Evolutionary conservation across 768 basidiomycete genomes (phyloP), one percentile per base, ranked within the genome.

Genomic region (Tephrocybe sp.): DNA sequence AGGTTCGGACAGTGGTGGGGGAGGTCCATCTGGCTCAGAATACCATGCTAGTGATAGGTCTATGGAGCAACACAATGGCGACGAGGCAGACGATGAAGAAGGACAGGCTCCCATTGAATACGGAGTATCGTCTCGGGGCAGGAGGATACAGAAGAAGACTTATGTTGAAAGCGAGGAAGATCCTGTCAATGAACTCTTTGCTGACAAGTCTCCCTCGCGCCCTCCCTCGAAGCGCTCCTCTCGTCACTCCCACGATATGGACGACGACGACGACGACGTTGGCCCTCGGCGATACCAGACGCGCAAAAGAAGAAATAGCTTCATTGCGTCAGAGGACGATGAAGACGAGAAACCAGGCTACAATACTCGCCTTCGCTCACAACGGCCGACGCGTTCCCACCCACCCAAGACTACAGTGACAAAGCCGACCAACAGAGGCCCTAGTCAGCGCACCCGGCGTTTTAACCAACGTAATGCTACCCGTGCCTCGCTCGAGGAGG

Each of bases 91-190:
- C 18, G 66, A 74, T 10, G 64, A 67, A 8, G 45, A 42, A n/a
- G 45, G 43, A 42, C 44, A 44, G 15, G 45, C 43, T 39, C 59
- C 58, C 3, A 45, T 64, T 9, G 57, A 64, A 54, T 61, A 62
- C 42, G 56, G 54, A 2, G 63, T 53, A 3, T 64, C 74, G 0
- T 55, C 30, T 18, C 61, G 75, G 24, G 80, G 82, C 13, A 66
- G 81, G 25, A 73, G 47, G 21, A 57, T 74, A 13, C 57, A 55
- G 29, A 73, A 63, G 61, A 66, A 55, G 31, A 61, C 54, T 5
- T 81, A 80, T 60, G 64, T 61, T 9, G 80, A 83, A 63, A 72
- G 69, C 9, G 66, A 79, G 23, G 72, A 73, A n/a, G 77, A 72
- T 19, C 55, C 42, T 0, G 59, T 64, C 19, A 61, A 59, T 27